Base-by-base conservation (phyloP, 106 monocot species). In the Apostasia shenzhenica region DNA sequence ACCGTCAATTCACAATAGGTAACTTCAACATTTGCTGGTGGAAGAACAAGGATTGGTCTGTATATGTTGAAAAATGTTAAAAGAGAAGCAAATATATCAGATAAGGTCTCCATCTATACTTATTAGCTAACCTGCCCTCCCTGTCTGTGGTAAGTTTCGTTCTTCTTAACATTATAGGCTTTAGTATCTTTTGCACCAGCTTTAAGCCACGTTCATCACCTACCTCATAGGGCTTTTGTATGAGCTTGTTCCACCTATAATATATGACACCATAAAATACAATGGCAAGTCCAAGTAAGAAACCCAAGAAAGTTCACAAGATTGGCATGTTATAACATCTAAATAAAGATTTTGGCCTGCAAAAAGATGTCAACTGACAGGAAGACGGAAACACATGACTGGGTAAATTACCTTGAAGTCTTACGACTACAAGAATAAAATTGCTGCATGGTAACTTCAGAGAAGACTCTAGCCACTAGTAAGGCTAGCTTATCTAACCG, bases 1-100 rank as follows among this genome's bases (percentile, higher is more conserved):
- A 68, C 82, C 40, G 82, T 87, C 66, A 92, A 70, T 65, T 92
- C 84, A 71, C 92, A 97, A 69, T 97, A 89, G 41, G 89, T 72
- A 50, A 89, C 81, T 58, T 91, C 73, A 61, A 82, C 57, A 73
- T 87, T 63, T 67, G 80, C 79, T 26, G 95, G 92, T 62, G 95
- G 95, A 66, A 97, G 92, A 68, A 78, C 78, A 74, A 97, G 78
- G 41, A 97, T 97, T 64, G 92, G 89, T 79, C 95, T 97, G 80
- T 12, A 70, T 53, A 3, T 66, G 10, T 57, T 1, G 46, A 45
- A 13, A 74, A 45, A 56, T 66, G 10, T 48, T 38, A 61, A 13
- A 69, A 48, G 45, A 60, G 45, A 45, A 42, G 53, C 48, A 79
- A 49, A 59, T 12, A 48, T 41, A 54, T 63, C 11, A 63, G 10